These are phyloP conservation scores for Knoxdaviesia capensis DNA, from an alignment of 2,329 filamentous ascomycete species.

Conservation along the genomic window DNA sequence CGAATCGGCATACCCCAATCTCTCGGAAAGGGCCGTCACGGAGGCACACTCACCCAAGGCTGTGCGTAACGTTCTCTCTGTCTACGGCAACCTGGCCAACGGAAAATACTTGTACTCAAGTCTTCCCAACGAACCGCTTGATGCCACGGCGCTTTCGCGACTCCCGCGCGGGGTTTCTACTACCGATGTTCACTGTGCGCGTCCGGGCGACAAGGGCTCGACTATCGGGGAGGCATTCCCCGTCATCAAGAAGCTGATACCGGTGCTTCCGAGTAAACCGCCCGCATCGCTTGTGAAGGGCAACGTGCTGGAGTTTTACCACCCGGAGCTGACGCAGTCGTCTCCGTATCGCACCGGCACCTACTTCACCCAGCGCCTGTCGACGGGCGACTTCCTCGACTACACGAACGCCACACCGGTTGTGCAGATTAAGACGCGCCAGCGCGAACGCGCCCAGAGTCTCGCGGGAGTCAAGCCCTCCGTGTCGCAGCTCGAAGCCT, in stretches of 20 bases:
- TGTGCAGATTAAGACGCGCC: slow-evolving; percentile 36
- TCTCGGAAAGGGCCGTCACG: background rate
- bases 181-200: slow-evolving; percentile 10
- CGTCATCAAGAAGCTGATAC: slow-evolving; percentile 22
- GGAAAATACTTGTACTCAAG: slow-evolving; percentile 75
- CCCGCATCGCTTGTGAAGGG: slow-evolving; percentile 20
- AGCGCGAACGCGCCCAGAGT: slow-evolving; percentile 53
- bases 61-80: slow-evolving; percentile 41
- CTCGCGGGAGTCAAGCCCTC: slow-evolving; percentile 38
- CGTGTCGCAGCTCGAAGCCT: slow-evolving; percentile 33
- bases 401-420: slow-evolving; percentile 42
- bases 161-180: slow-evolving; percentile 55
- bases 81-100: slow-evolving; percentile 55
- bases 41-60: slow-evolving; percentile 1
- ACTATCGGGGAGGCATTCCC: slow-evolving; percentile 49
- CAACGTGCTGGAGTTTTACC: slow-evolving; percentile 30
- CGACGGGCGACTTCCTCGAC: slow-evolving; percentile 50
- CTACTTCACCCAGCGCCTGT: slow-evolving; percentile 47
- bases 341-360: slow-evolving; percentile 31
- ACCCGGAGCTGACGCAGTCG: slow-evolving; percentile 33
- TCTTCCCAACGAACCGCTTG: slow-evolving; percentile 25
- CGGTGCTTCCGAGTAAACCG: slow-evolving; percentile 46
- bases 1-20: slow-evolving; percentile 30
- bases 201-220: slow-evolving; percentile 6
- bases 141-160: slow-evolving; percentile 32